Conservation (phyloP, 441 rosid species). For the Manihot esculenta region DNA sequence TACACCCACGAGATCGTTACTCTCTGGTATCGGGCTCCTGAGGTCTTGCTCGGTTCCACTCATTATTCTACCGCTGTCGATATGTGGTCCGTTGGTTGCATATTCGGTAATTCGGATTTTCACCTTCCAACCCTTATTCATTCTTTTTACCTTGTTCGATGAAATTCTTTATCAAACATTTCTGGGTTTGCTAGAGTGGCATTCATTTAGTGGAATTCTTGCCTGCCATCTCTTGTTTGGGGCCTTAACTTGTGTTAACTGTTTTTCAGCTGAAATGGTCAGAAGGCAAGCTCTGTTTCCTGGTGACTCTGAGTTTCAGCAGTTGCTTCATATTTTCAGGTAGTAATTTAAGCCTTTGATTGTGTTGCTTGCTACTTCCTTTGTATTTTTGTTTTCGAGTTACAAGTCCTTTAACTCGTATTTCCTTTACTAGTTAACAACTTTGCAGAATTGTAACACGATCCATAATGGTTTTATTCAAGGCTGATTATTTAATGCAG, state of each 20-base stretch:
- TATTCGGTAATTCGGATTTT: conserved; percentile 49
- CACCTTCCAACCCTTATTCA: too few species aligned
- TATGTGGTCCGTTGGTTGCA: conserved; percentile 98
- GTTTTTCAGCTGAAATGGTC: conserved; percentile 76
- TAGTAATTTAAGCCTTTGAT: conserved; percentile 15
- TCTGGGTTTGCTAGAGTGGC: background rate
- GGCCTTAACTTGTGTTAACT: too few species aligned
- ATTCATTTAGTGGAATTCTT: background rate
- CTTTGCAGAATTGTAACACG: background rate
- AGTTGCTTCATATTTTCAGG: conserved; percentile 94
- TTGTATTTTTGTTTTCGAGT: background rate
- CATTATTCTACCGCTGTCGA: conserved; percentile 90
- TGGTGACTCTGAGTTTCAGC: conserved; percentile 96
- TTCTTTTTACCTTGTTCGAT: too few species aligned
- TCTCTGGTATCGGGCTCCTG: conserved; percentile 94
- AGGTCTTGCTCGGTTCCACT: conserved; percentile 84
- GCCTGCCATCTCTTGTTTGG: too few species aligned
- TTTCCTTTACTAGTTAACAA: background rate
- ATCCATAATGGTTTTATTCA: background rate
- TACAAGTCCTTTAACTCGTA: background rate
- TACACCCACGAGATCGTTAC: conserved; percentile 97
- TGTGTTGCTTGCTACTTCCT: background rate
- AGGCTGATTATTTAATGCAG: background rate
- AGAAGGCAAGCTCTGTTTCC: conserved; percentile 89
- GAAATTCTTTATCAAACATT: background rate